phyloP scores from a whole-genome alignment of 305 asterid genomes.

The Fraxinus latifolia region DNA sequence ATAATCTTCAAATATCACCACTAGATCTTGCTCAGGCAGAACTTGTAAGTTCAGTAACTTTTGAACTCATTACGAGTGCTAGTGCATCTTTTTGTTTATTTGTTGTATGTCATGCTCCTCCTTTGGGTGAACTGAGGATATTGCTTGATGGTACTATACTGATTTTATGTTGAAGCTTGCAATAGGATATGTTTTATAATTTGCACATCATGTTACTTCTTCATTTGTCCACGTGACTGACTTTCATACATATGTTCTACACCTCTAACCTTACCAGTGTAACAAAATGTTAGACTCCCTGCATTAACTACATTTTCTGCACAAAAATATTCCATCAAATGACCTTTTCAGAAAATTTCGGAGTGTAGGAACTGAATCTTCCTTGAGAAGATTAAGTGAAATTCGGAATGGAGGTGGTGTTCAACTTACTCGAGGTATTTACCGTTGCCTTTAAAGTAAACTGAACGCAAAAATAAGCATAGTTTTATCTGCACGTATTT shows the following conservation, averaged over 20 bases:
- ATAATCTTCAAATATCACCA: background rate
- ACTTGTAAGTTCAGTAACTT: background rate
- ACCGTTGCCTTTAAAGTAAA: background rate
- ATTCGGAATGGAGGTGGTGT: conserved; percentile 30
- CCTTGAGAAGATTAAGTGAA: conserved; percentile 32
- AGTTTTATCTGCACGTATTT: background rate
- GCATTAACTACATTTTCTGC: background rate
- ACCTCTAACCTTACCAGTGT: background rate
- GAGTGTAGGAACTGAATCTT: conserved; percentile 35
- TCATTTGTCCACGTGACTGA: background rate
- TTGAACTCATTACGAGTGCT: background rate
- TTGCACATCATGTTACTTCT: background rate
- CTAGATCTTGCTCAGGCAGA: background rate
- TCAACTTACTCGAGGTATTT: conserved; percentile 17
- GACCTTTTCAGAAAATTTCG: conserved; percentile 14
- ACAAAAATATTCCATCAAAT: background rate
- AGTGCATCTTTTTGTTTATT: background rate
- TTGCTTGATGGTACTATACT: background rate
- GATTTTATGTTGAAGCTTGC: background rate
- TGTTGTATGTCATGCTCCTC: background rate
- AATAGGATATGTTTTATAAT: background rate
- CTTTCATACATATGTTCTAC: conserved; percentile 4
- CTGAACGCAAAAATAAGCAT: background rate
- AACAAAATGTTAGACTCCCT: background rate
- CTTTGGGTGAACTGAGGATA: background rate